A percentile compares a stretch with the other conserved stretches of the same genome.
phyloP scores from a whole-genome alignment of 1,284 basidiomycete species.

The Phenoliferia sp. region DNA sequence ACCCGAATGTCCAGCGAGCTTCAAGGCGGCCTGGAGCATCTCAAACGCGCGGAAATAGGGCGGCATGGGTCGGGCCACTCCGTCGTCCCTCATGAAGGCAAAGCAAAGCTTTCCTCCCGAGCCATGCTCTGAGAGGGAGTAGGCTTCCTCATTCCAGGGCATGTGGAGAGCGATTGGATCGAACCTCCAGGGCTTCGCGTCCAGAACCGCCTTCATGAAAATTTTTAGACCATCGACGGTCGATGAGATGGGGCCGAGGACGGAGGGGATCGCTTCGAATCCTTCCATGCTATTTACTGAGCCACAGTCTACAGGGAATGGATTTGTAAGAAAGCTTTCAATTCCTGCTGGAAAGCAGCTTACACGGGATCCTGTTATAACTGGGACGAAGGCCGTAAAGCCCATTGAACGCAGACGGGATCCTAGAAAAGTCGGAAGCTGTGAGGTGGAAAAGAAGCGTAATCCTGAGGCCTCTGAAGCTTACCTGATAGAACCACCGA shows the following conservation, averaged over 20 bases:
- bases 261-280: constrained; percentile 54
- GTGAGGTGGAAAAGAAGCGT: not conserved
- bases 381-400: constrained; percentile 67
- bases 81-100: constrained; percentile 61
- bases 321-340: not conserved
- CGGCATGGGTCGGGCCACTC: constrained; percentile 60
- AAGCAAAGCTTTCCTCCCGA: constrained; percentile 54
- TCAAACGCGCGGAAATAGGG: constrained; percentile 62
- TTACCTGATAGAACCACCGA: constrained; percentile 53
- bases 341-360: not conserved
- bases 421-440: constrained; percentile 44
- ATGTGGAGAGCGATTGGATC: constrained; percentile 58
- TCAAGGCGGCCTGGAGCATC: constrained; percentile 55
- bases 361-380: constrained; percentile 60
- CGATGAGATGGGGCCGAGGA: constrained; percentile 64
- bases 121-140: constrained; percentile 56
- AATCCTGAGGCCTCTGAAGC: not conserved
- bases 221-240: constrained; percentile 56
- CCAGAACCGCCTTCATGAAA: constrained; percentile 59
- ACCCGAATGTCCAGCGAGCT: constrained; percentile 59
- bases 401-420: constrained; percentile 62
- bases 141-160: constrained; percentile 59
- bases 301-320: not conserved
- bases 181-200: constrained; percentile 59
- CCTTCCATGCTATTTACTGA: constrained; percentile 1